Evolutionary conservation across 495 filamentous ascomycete genomes (phyloP).

Genomic region (Xylaria palmicola): DNA sequence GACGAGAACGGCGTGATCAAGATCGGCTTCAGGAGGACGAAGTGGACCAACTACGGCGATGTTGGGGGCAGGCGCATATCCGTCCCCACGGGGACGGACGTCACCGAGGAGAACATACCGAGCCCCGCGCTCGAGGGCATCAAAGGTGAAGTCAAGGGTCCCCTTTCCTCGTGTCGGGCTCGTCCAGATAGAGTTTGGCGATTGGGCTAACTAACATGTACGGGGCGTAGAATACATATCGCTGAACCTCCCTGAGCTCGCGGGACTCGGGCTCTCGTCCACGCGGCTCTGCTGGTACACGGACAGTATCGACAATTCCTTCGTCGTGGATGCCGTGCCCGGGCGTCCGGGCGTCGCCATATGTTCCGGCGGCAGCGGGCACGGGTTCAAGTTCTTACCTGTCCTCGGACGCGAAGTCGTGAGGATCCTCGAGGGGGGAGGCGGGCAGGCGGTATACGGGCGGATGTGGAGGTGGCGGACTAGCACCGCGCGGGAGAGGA

Average conservation of each 20-base stretch:
- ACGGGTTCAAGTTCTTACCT: conserved; percentile 79
- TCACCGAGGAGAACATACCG: conserved; percentile 35
- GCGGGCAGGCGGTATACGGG: conserved; percentile 24
- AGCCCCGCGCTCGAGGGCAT: conserved; percentile 32
- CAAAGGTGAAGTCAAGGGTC: conserved; percentile 15
- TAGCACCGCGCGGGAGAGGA: conserved; percentile 18
- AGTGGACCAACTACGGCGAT: conserved; percentile 31
- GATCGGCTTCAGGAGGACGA: conserved; percentile 47
- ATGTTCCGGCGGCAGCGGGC: conserved; percentile 74
- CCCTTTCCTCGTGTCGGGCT: neutral
- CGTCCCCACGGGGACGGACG: conserved; percentile 22
- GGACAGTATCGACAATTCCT: conserved; percentile 57
- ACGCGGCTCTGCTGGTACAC: conserved; percentile 79
- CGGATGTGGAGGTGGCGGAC: conserved; percentile 36
- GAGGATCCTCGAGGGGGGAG: conserved; percentile 39
- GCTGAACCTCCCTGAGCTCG: conserved; percentile 36
- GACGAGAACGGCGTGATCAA: conserved; percentile 40
- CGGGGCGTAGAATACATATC: conserved; percentile 25
- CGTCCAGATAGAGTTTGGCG: too few relatives aligned
- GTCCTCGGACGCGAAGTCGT: conserved; percentile 72
- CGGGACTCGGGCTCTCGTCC: conserved; percentile 34
- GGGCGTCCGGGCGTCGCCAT: conserved; percentile 59
- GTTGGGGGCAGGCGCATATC: conserved; percentile 22
- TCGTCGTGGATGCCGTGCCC: conserved; percentile 69
- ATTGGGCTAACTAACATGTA: neutral